Evolutionary conservation across 2,329 filamentous ascomycete genomes (phyloP).

Genomic region (Xylariaceae sp.): DNA sequence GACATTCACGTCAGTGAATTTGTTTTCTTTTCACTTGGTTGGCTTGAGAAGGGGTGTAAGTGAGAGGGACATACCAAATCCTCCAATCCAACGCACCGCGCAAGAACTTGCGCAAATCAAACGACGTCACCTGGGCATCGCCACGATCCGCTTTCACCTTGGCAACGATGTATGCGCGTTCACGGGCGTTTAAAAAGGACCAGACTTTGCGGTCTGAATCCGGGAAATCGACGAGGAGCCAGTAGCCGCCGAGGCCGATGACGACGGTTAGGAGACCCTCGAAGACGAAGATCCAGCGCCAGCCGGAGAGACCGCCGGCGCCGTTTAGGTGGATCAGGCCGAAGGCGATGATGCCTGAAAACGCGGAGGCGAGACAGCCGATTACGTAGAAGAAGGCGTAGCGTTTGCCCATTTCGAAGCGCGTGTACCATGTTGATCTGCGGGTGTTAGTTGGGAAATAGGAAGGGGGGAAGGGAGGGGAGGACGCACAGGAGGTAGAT

Average conservation of each 20-base stretch:
- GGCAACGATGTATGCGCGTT: slow-evolving; percentile 36
- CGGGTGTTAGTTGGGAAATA: not conserved
- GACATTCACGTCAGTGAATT: slow-evolving; percentile 43
- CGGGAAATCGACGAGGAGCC: slow-evolving; percentile 46
- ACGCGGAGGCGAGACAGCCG: slow-evolving; percentile 60
- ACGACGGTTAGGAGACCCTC: slow-evolving; percentile 50
- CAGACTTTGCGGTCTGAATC: slow-evolving; percentile 37
- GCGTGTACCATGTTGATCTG: slow-evolving; percentile 60
- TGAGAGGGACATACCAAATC: slow-evolving; percentile 35
- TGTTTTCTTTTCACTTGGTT: too few species aligned
- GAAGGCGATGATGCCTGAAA: slow-evolving; percentile 64
- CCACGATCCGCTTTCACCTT: slow-evolving; percentile 42
- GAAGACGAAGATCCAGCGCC: slow-evolving; percentile 64
- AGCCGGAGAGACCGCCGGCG: slow-evolving; percentile 48
- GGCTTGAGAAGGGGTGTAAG: too few species aligned
- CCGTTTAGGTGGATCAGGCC: slow-evolving; percentile 63
- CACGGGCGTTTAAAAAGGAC: slow-evolving; percentile 38
- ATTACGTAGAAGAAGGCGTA: slow-evolving; percentile 66
- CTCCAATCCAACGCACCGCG: slow-evolving; percentile 37
- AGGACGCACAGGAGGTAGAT: slow-evolving; percentile 57
- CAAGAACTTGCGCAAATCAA: slow-evolving; percentile 37
- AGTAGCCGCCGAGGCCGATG: slow-evolving; percentile 36
- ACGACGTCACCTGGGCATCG: slow-evolving; percentile 44
- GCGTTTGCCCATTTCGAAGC: slow-evolving; percentile 64
- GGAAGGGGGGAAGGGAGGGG: not conserved